A percentile compares a stretch with the other conserved stretches of the same genome.
These are phyloP conservation scores for Castanea sativa DNA, from an alignment of 306 rosid species.

Conservation along the genomic window DNA sequence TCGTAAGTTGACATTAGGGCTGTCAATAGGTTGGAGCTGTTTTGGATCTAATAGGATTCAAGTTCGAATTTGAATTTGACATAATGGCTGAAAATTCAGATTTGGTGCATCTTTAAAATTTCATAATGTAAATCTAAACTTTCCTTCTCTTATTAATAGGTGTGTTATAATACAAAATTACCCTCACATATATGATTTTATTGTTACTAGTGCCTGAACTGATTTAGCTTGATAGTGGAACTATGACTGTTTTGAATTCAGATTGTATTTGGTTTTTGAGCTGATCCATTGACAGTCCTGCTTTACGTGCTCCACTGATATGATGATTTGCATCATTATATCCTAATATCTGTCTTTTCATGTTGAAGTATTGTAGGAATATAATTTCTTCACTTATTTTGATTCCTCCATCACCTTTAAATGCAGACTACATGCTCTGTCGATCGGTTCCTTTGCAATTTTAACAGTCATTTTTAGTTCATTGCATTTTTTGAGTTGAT, in stretches of 20 bases:
- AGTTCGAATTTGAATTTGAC: neutral
- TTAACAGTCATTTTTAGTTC: neutral
- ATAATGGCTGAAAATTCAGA: neutral
- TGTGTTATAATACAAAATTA: no score
- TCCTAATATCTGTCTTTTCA: neutral
- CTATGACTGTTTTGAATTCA: no score
- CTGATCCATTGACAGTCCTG: no score
- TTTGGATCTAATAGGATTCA: neutral
- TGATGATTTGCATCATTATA: neutral
- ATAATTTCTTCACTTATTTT: neutral
- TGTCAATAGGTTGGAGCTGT: neutral
- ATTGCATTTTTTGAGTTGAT: neutral
- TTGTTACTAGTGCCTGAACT: no score
- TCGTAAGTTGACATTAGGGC: neutral
- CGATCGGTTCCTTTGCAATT: neutral
- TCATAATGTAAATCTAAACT: no score
- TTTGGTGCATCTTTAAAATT: neutral
- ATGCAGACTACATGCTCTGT: neutral
- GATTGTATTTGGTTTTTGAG: no score
- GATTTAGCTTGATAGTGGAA: no score
- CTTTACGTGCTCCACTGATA: slow-evolving; percentile 2
- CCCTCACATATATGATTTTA: no score
- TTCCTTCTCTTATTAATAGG: no score
- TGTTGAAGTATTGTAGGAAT: neutral
- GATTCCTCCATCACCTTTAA: slow-evolving; percentile 4